A percentile compares a stretch with the other conserved stretches of the same genome.
phyloP scores from a whole-genome alignment of 768 basidiomycete genomes.

The Mrakia gelida region DNA sequence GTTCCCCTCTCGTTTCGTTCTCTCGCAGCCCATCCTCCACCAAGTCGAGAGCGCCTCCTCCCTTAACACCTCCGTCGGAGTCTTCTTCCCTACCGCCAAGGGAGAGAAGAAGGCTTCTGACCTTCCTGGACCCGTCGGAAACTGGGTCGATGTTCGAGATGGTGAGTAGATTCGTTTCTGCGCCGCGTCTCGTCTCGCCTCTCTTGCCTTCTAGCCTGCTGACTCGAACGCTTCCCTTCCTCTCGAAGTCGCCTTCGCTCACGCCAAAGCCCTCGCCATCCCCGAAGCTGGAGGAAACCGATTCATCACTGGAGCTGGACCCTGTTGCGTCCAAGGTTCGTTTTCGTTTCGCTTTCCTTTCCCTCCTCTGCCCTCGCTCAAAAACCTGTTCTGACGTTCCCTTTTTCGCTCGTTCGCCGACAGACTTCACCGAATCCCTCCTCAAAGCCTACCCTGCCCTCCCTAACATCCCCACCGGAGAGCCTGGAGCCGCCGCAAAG shows the following conservation, averaged over 20 bases:
- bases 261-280: conserved; percentile 54
- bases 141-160: conserved; percentile 47
- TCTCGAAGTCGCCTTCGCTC: conserved; percentile 50
- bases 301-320: conserved; percentile 49
- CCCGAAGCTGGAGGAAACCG: conserved; percentile 57
- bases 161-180: background rate
- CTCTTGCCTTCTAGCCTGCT: background rate
- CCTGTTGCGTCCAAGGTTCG: background rate
- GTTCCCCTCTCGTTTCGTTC: background rate
- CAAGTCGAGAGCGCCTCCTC: background rate
- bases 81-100: conserved; percentile 35
- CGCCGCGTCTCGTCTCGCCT: background rate
- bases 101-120: conserved; percentile 34
- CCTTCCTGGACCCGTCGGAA: conserved; percentile 25
- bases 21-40: conserved; percentile 3
- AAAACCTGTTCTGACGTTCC: background rate
- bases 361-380: background rate
- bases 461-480: conserved; percentile 11
- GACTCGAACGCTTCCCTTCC: background rate
- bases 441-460: conserved; percentile 3
- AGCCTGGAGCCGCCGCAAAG: conserved; percentile 8
- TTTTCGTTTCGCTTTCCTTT: background rate
- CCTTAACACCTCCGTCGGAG: conserved; percentile 44
- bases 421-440: conserved; percentile 15
- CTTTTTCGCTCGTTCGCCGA: background rate